Evolutionary conservation across 495 filamentous ascomycete genomes (phyloP), one percentile per base, ranked within the genome.

Genomic region (Aspergillus conjunctus): DNA sequence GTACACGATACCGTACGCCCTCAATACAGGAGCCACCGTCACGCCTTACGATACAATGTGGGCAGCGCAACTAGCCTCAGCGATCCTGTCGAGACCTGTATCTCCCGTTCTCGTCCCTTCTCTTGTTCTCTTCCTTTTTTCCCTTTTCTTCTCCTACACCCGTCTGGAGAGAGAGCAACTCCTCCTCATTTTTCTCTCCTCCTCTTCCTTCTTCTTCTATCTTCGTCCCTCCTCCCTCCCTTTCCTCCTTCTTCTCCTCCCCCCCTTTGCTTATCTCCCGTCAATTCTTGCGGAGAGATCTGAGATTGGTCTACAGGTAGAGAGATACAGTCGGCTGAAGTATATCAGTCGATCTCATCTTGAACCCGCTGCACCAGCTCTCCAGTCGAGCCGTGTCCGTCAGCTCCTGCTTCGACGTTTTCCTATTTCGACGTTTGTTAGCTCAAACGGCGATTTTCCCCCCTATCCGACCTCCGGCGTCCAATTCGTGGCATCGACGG

Each of bases 181-280:
- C 68, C 68, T 68, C 71, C 60, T 68, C 64, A 62, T 66, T 74
- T 77, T 81, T 78, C 79, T 83, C 78, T 79, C 75, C 81, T 76
- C 77, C 80, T 81, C 73, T 73, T 81, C 74, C 73, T 78, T 80
- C 78, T 79, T 81, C 77, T 72, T 75, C 74, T 71, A 65, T 58
- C 64, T 62, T 65, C 64, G 54, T 74, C 77, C 78, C 77, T 69
- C 76, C 77, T 71, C 74, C 81, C 80, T 74, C 66, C 71, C 73
- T 69, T 53, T 66, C 63, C 72, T 74, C 76, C 75, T 77, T 72
- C 73, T 75, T 76, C 71, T 79, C 78, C 79, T 77, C 71, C 77
- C 71, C 77, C 77, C 77, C 75, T 65, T 75, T 74, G 72, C 76
- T 77, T 77, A 73, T 76, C 76, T 74, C 80, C 80, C 81, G 81